These are phyloP conservation scores for Sugiyamaella japonica DNA, from an alignment of 1,139 yeast species.

Conservation along the genomic window DNA sequence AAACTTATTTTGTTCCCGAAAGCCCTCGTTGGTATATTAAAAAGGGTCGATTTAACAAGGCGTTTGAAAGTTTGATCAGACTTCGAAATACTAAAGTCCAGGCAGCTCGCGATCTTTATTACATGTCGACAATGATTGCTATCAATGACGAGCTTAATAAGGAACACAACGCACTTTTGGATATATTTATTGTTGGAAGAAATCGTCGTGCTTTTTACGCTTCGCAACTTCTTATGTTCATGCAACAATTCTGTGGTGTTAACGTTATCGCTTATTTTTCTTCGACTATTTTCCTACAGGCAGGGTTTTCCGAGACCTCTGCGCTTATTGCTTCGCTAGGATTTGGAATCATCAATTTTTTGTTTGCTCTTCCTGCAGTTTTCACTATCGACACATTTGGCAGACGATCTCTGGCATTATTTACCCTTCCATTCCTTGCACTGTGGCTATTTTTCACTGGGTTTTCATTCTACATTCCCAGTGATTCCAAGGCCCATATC, in stretches of 20 bases:
- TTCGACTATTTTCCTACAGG: slow-evolving; percentile 66
- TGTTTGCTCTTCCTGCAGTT: slow-evolving; percentile 82
- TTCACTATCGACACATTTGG: slow-evolving; percentile 80
- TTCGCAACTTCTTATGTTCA: slow-evolving; percentile 79
- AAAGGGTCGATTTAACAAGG: slow-evolving; percentile 58
- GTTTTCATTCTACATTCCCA: slow-evolving; percentile 70
- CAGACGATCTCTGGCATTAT: slow-evolving; percentile 65
- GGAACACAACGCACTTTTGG: slow-evolving; percentile 41
- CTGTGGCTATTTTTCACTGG: slow-evolving; percentile 69
- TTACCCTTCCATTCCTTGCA: slow-evolving; percentile 76
- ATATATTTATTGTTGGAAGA: slow-evolving; percentile 66
- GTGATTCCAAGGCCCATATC: slow-evolving; percentile 51
- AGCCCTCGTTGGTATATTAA: slow-evolving; percentile 82
- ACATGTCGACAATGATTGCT: slow-evolving; percentile 62
- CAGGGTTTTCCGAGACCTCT: slow-evolving; percentile 60
- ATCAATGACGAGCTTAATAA: slow-evolving; percentile 62
- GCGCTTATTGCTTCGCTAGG: slow-evolving; percentile 84
- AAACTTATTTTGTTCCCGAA: slow-evolving; percentile 69
- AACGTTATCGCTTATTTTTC: slow-evolving; percentile 73
- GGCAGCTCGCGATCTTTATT: slow-evolving; percentile 77
- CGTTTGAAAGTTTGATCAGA: slow-evolving; percentile 51
- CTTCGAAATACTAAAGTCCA: slow-evolving; percentile 56
- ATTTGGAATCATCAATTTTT: slow-evolving; percentile 76
- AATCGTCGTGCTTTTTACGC: slow-evolving; percentile 82
- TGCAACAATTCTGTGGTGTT: slow-evolving; percentile 93